Evolutionary conservation across 192 early-diverging fungal species (phyloP), one percentile per base, ranked within the genome.

Genomic region (Coemansia sp.): DNA sequence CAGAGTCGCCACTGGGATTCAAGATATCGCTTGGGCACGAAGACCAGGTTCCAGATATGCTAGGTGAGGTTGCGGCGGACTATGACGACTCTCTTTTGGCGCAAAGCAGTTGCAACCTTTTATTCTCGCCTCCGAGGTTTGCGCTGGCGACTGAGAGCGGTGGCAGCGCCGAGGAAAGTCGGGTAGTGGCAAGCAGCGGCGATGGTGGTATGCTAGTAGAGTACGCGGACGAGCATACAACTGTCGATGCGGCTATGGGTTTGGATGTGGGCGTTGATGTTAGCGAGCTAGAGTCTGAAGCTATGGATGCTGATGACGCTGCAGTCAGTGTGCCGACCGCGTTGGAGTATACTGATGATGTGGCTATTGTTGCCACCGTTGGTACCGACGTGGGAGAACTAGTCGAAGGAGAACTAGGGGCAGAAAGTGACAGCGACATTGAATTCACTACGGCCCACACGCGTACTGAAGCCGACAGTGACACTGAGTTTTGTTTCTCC

Each of bases 1-100:
- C 72, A 21, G 75, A 66, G 62, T 82, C 80, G 27, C 80, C 75
- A n/a, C 44, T 64, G 9, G 62, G 48, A 11, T 61, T 61, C 37
- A 61, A 61, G 36, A n/a, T 61, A 61, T 61, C 59, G 21, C n/a
- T 61, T 14, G 59, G 34, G 39, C 59, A 61, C 21, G 59, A 61
- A 17, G 59, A 61, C 1, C 34, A 38, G 8, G 0, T 2, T 7
- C 19, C n/a, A 11, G 55, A 32, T 0, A 59, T 44, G 14, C 27
- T 64, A 7, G 55, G 38, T 50, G 66, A 57, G 4, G 46, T 21
- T 58, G 17, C 12, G 32, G 29, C 29, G 17, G 55, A 58, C 29
- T 34, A 31, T 31, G 55, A 58, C 31, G 15, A 32, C 4, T 17
- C 27, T 1, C 31, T 58, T 32, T 58, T 58, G 55, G 15, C 67